Evolutionary conservation across 768 basidiomycete species (phyloP), one percentile per base, ranked within the genome.

Genomic region (Xerocomellus intermedius): DNA sequence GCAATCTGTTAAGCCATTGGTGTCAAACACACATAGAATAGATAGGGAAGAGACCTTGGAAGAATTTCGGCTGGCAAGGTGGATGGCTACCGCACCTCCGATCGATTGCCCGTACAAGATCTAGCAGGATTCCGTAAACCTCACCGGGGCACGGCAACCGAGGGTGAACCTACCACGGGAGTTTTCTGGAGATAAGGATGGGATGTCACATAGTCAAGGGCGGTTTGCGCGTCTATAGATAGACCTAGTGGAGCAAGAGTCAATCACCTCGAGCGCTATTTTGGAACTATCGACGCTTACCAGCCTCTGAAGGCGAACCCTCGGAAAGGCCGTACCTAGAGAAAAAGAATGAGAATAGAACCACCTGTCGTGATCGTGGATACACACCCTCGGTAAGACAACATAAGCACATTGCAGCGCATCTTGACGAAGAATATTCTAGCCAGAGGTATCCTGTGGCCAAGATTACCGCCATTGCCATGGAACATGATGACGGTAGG

Each of bases 401-500:
- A 74, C 87, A 98, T 93, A 38, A 98, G 75, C 4, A 97, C 93
- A 66, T 98, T 98, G 70, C 94, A 97, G 16, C 91, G 79, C 83
- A 93, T 85, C 64, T 83, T 82, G 44, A 83, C 72, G 65, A 81
- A 91, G 67, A 98, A 96, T 33, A 92, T 81, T 47, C 82, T 81
- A 0, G 90, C 95, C 26, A 97, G 75, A 2, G 94, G 96, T 66
- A 98, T 81, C 24, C 96, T 82, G 66, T 98, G 96, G 1, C 96
- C 95, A 37, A 85, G 77, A 61, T 92, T 93, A 14, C 90, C 90
- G 0, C 85, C 89, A 63, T 91, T 91, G 8, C 96, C 96, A 62
- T 98, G 95, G 52, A 97, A 93, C 85, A 98, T 91, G 47, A 98
- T 70, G 2, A 98, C 78, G 0, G 94, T 97, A 2, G 96, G 96